Percentiles rank a stretch among this genome's conserved stretches.
phyloP scores from a whole-genome alignment of 2,329 filamentous ascomycete species.

The Alternaria burnsii region DNA sequence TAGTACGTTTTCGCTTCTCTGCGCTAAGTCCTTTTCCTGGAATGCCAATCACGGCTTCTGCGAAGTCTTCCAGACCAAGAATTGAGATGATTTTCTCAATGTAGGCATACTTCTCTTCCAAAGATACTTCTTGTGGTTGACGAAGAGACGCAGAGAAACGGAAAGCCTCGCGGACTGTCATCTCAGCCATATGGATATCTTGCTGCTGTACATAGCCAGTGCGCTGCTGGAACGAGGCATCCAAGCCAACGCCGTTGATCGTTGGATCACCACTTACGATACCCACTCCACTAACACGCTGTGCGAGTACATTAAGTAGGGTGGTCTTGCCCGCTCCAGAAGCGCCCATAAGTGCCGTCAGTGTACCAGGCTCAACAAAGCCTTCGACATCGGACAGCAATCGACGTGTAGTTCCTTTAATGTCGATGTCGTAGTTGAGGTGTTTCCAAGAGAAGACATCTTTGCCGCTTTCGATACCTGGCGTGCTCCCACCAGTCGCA shows the following conservation, averaged over 20 bases:
- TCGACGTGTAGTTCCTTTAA: conserved; percentile 61
- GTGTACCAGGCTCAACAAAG: conserved; percentile 87
- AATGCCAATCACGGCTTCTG: conserved; percentile 9
- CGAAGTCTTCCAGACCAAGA: conserved; percentile 75
- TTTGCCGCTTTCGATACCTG: background rate
- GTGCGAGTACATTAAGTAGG: conserved; percentile 80
- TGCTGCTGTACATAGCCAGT: conserved; percentile 65
- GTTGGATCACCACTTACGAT: conserved; percentile 76
- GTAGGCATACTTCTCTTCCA: background rate
- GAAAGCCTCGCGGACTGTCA: conserved; percentile 74
- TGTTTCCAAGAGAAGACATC: conserved; percentile 42
- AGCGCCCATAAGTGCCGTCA: conserved; percentile 76
- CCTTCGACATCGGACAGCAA: conserved; percentile 66
- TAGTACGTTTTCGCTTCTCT: conserved; percentile 70
- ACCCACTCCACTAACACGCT: conserved; percentile 77
- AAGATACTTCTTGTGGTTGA: conserved; percentile 62
- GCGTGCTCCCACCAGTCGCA: background rate
- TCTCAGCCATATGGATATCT: conserved; percentile 65
- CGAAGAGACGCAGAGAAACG: conserved; percentile 82
- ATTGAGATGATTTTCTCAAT: conserved; percentile 87
- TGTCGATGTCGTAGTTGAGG: conserved; percentile 75
- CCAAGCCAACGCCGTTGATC: conserved; percentile 72
- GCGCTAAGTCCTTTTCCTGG: conserved; percentile 33
- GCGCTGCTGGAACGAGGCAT: conserved; percentile 83
- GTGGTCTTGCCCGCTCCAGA: conserved; percentile 85